A percentile compares a stretch with the other conserved stretches of the same genome.
These are phyloP conservation scores for Fusarium chaquense DNA, from an alignment of 2,329 filamentous ascomycete species.

Conservation along the genomic window DNA sequence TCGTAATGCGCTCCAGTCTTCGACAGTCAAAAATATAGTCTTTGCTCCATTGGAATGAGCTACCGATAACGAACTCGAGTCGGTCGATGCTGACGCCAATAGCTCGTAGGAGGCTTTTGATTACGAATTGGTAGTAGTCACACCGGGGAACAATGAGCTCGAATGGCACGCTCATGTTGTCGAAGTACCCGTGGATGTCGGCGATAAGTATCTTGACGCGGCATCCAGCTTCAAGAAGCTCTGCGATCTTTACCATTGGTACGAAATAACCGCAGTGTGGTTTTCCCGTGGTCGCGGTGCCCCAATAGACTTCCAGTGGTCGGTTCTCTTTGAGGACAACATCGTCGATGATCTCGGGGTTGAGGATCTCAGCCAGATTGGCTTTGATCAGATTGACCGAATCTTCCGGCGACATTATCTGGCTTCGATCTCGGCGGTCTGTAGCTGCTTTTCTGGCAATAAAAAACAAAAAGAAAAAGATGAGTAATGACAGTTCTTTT, in stretches of 20 bases:
- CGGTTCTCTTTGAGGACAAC: fast-evolving
- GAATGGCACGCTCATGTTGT: background rate
- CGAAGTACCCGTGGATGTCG: background rate
- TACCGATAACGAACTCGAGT: background rate
- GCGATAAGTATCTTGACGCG: constrained; percentile 1
- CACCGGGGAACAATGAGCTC: background rate
- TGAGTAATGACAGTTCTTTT: background rate
- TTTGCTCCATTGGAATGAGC: background rate
- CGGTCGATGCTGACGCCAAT: background rate
- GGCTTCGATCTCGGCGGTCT: background rate
- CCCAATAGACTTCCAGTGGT: background rate
- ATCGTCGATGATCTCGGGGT: constrained; percentile 2
- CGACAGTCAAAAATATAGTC: background rate
- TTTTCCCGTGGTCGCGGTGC: constrained; percentile 3
- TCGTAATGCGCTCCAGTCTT: fast-evolving
- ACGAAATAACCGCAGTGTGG: constrained; percentile 18
- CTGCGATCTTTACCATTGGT: background rate
- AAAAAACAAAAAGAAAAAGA: background rate
- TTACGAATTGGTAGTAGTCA: background rate
- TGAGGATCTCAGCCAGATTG: background rate
- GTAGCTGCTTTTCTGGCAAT: fast-evolving
- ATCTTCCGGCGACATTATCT: background rate
- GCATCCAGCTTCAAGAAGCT: constrained; percentile 2
- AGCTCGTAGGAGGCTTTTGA: background rate
- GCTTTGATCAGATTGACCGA: background rate